phyloP scores from a whole-genome alignment of 306 rosid species.

The Medicago truncatula region MtrunA17r5.0-ANR NC_053042.1:24522501-24523000 shows the following conservation, averaged over 20 bases:
- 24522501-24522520: constrained; percentile 50
- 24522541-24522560: constrained; percentile 70
- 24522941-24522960: not conserved
- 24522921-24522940: constrained; percentile 35
- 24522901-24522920: constrained; percentile 30
- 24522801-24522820: constrained; percentile 72
- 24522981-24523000: constrained; percentile 16
- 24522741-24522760: not conserved
- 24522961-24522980: not conserved
- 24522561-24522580: constrained; percentile 87
- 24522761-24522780: constrained; percentile 15
- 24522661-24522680: constrained; percentile 68
- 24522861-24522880: constrained; percentile 75
- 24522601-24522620: constrained; percentile 81
- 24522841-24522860: constrained; percentile 74
- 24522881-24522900: constrained; percentile 55
- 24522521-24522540: constrained; percentile 61
- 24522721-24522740: constrained; percentile 25
- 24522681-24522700: constrained; percentile 61
- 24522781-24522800: constrained; percentile 37
- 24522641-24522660: constrained; percentile 64
- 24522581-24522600: constrained; percentile 65
- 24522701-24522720: constrained; percentile 45
- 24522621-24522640: constrained; percentile 82
- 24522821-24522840: constrained; percentile 83